A percentile compares a stretch with the other conserved stretches of the same genome.
Evolutionary conservation across 129 eudicot species (phyloP).

Genomic region (Heracleum sosnowskyi): DNA sequence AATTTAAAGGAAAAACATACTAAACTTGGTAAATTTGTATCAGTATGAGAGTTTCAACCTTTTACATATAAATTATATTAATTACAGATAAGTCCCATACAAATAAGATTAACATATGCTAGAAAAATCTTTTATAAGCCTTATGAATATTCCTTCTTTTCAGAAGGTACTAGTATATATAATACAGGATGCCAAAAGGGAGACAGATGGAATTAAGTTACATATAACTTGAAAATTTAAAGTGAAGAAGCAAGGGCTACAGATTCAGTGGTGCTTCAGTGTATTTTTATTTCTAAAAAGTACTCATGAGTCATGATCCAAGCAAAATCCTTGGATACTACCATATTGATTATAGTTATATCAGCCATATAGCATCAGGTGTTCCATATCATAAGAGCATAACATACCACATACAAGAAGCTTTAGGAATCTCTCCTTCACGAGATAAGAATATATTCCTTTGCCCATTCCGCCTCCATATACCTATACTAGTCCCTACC

Average conservation of each 20-base stretch:
- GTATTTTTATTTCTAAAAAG: not conserved
- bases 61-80: not conserved
- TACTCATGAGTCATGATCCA: not conserved
- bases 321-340: not conserved
- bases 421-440: constrained; percentile 62
- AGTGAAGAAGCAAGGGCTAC: not conserved
- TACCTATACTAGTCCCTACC: constrained; percentile 59
- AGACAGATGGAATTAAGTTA: not conserved
- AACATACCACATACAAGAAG: constrained; percentile 76
- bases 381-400: not conserved
- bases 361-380: not conserved
- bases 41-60: not conserved
- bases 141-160: not conserved
- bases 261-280: not conserved
- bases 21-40: not conserved
- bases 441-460: constrained; percentile 56
- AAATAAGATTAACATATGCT: not conserved
- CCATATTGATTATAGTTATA: not conserved
- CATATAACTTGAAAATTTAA: not conserved
- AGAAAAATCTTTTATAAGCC: not conserved
- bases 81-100: not conserved
- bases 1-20: not conserved
- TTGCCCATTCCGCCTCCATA: constrained; percentile 72
- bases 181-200: not conserved
- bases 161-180: not conserved